A percentile compares a stretch with the other conserved stretches of the same genome.
Conservation (phyloP, 192 early-diverging fungal species). For the Backusella tarrabulga region DNA sequence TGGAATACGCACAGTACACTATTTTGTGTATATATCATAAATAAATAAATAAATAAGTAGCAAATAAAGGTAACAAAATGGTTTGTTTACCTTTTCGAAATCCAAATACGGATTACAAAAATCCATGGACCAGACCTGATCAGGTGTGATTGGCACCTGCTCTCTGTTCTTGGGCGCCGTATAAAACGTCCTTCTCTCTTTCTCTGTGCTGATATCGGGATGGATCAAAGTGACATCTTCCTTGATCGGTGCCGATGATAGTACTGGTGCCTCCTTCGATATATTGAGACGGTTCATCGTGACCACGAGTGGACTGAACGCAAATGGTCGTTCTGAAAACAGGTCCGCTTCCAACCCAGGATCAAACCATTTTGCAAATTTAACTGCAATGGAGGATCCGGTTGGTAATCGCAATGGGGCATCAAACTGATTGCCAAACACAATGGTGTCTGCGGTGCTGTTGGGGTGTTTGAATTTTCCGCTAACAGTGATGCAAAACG, state of each 20-base stretch:
- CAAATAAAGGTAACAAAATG: background rate
- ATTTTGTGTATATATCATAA: background rate
- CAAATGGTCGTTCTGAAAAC: slow-evolving; percentile 69
- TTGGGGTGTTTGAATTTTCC: slow-evolving; percentile 71
- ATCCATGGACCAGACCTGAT: slow-evolving; percentile 75
- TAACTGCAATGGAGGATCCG: slow-evolving; percentile 67
- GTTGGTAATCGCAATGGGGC: slow-evolving; percentile 64
- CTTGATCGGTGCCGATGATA: slow-evolving; percentile 35
- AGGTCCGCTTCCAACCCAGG: slow-evolving; percentile 72
- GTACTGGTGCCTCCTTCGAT: slow-evolving; percentile 25
- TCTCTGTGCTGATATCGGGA: slow-evolving; percentile 8
- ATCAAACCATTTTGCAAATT: slow-evolving; percentile 75
- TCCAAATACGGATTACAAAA: slow-evolving; percentile 57
- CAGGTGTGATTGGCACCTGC: slow-evolving; percentile 50
- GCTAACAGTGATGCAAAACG: slow-evolving; percentile 71
- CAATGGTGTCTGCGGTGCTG: slow-evolving; percentile 56
- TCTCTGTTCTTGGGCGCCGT: slow-evolving; percentile 44
- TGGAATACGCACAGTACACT: slow-evolving; percentile 34
- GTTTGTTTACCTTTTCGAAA: slow-evolving; percentile 38
- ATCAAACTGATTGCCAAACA: slow-evolving; percentile 82
- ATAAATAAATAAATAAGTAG: background rate
- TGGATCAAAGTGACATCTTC: slow-evolving; percentile 7
- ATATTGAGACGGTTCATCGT: slow-evolving; percentile 75
- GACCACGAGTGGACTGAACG: slow-evolving; percentile 66
- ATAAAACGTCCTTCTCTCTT: slow-evolving; percentile 21